Evolutionary conservation across 305 asterid genomes (phyloP), one percentile per base, ranked within the genome.

Genomic region (Ajuga reptans): DNA sequence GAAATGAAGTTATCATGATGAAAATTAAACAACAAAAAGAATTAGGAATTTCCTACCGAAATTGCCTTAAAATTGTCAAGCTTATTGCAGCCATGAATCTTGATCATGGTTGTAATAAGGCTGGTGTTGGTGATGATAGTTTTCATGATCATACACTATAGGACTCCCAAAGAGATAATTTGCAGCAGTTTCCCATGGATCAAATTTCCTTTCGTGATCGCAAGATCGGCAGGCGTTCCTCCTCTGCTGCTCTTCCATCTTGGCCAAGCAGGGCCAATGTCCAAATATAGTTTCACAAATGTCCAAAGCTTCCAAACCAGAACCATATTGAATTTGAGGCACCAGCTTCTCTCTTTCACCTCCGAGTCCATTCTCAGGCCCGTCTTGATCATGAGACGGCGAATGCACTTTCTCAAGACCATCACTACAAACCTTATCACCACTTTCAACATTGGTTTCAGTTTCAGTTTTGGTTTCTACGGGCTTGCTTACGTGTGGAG

Each of bases 151-250:
- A 68, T 75, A 76, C 9, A 45, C 65, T 36, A 42, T 59, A 0
- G 89, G 86, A 56, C 70, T 74, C 61, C 98, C 98, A 46, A 91
- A 91, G 0, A 91, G 85, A 83, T 89, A 89, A 78, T 89, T 95
- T 0, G 86, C 95, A 16, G 86, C 81, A 29, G 74, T 68, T 65
- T 83, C 55, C 96, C 98, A 89, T 8, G 86, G 87, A 46, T 86
- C 87, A 39, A 47, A 55, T 34, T 64, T 57, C 12, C 64, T 54
- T 59, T 78, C 84, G 33, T 72, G 81, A 51, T 64, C 77, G 37
- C 79, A 57, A 17, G 12, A 59, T 66, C 39, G 58, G 27, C 73
- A 75, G 16, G 17, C 10, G 49, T 66, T 68, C 43, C 70, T 80
- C 63, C 62, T 60, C 75, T 60, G 69, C 41, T 75, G 76, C 42